These are phyloP conservation scores for Acidomyces sp. DNA, from an alignment of 495 filamentous ascomycete genomes.

Conservation along the genomic window DNA sequence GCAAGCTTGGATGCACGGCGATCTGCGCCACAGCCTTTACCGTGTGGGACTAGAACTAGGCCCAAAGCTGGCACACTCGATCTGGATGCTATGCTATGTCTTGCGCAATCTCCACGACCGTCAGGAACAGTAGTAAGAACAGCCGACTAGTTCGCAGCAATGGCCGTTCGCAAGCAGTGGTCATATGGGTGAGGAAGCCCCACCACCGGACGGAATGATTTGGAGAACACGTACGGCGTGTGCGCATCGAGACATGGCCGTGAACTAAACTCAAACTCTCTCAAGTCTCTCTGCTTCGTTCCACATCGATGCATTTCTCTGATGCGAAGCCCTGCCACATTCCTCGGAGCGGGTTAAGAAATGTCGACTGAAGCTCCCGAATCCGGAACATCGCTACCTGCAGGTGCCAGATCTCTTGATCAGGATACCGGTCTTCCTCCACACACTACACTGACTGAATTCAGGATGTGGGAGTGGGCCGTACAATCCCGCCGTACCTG, in stretches of 20 bases:
- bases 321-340: no score
- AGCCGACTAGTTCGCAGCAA: constrained; percentile 2
- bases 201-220: background rate
- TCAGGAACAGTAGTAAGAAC: background rate
- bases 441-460: background rate
- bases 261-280: no score
- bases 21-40: constrained; percentile 17
- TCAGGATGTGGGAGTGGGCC: background rate
- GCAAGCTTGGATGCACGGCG: constrained; percentile 6
- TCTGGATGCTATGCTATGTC: constrained; percentile 4
- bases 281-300: no score
- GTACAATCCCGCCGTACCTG: constrained; percentile 11
- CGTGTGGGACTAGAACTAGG: constrained; percentile 5
- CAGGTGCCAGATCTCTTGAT: background rate
- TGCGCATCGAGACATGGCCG: no score
- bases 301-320: no score
- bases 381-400: background rate
- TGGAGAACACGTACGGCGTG: no score
- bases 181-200: background rate
- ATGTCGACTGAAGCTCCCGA: background rate
- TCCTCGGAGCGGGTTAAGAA: constrained; percentile 1
- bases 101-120: background rate
- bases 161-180: constrained; percentile 15
- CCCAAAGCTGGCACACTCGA: constrained; percentile 4
- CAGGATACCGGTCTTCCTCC: background rate